A percentile compares a stretch with the other conserved stretches of the same genome.
Conservation (phyloP, 805 yeast species). For the Monosporozyma servazzii region DNA sequence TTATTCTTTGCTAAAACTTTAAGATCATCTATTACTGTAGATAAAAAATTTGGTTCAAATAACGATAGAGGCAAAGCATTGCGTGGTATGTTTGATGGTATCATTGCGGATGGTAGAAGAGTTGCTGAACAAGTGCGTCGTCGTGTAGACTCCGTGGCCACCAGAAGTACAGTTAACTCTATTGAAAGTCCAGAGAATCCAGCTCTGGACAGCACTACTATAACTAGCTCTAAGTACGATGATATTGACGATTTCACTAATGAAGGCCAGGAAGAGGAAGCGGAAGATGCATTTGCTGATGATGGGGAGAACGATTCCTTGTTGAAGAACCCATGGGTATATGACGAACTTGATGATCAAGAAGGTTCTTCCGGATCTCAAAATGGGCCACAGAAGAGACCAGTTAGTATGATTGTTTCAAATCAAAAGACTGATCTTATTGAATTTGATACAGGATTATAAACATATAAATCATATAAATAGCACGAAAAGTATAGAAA, state of each 20-base stretch:
- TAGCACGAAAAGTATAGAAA: background rate
- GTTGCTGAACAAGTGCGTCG: conserved; percentile 86
- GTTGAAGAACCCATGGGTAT: conserved; percentile 23
- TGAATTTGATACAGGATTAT: conserved; percentile 25
- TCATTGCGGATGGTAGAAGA: conserved; percentile 84
- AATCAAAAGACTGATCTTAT: conserved; percentile 16
- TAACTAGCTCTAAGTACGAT: conserved; percentile 11
- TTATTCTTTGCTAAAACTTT: conserved; percentile 65
- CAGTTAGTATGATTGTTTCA: conserved; percentile 6
- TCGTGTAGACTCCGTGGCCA: conserved; percentile 67
- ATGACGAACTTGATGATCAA: conserved; percentile 15
- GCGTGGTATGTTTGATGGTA: conserved; percentile 82
- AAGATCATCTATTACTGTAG: conserved; percentile 57
- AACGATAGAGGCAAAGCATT: conserved; percentile 47
- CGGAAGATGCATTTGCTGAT: conserved; percentile 14
- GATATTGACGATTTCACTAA: conserved; percentile 27
- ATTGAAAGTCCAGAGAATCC: background rate
- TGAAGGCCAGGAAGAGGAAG: conserved; percentile 13
- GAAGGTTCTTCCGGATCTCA: conserved; percentile 1
- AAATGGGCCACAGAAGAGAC: conserved; percentile 11
- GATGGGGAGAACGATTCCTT: conserved; percentile 14
- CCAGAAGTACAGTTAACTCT: conserved; percentile 11
- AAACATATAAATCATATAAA: background rate
- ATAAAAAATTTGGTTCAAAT: conserved; percentile 39
- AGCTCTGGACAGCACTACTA: background rate